phyloP scores from a whole-genome alignment of 139 green algal genomes.

The Haematococcus lacustris region DNA sequence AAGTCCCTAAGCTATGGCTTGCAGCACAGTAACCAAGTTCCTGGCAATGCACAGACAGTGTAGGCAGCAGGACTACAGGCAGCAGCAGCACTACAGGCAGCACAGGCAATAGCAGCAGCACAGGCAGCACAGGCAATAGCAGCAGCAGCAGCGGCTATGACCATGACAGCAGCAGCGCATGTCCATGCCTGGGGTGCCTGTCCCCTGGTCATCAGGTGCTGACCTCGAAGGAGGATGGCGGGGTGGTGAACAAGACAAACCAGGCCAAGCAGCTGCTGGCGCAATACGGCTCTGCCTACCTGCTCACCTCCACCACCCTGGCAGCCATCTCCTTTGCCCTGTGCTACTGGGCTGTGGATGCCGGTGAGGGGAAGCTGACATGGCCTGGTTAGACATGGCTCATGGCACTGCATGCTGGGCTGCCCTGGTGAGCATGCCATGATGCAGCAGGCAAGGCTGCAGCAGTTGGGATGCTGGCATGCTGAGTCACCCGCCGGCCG shows the following conservation, averaged over 20 bases:
- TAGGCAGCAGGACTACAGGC: neutral
- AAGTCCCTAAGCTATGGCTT: no score
- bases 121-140: neutral
- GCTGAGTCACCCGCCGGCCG: neutral
- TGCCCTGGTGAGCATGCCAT: neutral
- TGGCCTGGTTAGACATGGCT: neutral
- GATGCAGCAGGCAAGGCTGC: no score
- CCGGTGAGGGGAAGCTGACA: conserved; percentile 30
- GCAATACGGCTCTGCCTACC: conserved; percentile 90
- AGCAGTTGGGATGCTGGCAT: neutral
- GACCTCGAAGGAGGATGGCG: conserved; percentile 48
- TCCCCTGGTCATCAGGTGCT: conserved; percentile 35
- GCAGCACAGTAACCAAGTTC: no score
- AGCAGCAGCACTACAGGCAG: neutral
- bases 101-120: neutral
- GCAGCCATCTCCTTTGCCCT: conserved; percentile 86
- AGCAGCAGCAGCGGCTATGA: neutral
- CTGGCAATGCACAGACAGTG: no score
- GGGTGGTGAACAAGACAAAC: conserved; percentile 30
- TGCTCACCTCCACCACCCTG: conserved; percentile 94
- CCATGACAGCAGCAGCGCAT: neutral
- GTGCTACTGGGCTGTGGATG: conserved; percentile 83
- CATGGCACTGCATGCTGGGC: no score
- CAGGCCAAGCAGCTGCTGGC: conserved; percentile 87
- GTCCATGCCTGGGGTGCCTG: neutral